phyloP scores from a whole-genome alignment of 2,329 filamentous ascomycete genomes.

The Pseudogymnoascus verrucosus region DNA sequence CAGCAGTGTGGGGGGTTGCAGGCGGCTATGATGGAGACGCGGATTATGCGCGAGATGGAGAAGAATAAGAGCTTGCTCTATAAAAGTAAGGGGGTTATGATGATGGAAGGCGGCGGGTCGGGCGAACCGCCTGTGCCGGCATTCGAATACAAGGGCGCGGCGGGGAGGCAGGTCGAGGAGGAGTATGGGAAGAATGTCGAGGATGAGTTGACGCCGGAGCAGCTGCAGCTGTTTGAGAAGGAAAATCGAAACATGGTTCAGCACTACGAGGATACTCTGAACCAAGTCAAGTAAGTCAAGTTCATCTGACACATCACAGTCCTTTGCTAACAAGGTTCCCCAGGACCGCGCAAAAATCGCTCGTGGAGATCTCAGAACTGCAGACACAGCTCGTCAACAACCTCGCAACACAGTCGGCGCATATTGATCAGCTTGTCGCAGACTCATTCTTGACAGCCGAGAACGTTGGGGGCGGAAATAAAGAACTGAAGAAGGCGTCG shows the following conservation, averaged over 20 bases:
- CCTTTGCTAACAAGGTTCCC: neutral
- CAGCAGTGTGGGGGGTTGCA: slow-evolving; percentile 72
- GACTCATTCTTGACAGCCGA: slow-evolving; percentile 76
- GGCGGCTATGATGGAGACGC: slow-evolving; percentile 85
- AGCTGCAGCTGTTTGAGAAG: slow-evolving; percentile 86
- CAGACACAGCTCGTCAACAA: slow-evolving; percentile 85
- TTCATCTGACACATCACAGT: neutral
- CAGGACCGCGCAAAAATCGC: slow-evolving; percentile 80
- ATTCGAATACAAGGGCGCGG: slow-evolving; percentile 12
- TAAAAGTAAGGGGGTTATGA: slow-evolving; percentile 43
- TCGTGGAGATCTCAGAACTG: slow-evolving; percentile 86
- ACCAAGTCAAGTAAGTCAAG: slow-evolving; percentile 75
- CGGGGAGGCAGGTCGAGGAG: slow-evolving; percentile 16
- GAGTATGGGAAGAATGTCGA: slow-evolving; percentile 23
- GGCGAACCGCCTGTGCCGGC: slow-evolving; percentile 14
- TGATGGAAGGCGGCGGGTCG: slow-evolving; percentile 22
- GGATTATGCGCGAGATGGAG: slow-evolving; percentile 77
- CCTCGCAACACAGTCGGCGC: slow-evolving; percentile 74
- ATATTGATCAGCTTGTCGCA: slow-evolving; percentile 79
- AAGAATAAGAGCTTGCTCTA: slow-evolving; percentile 81
- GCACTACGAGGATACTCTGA: slow-evolving; percentile 87
- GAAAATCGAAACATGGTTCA: slow-evolving; percentile 90
- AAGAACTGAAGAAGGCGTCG: slow-evolving; percentile 77
- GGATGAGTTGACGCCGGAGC: slow-evolving; percentile 66
- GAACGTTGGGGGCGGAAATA: slow-evolving; percentile 84